Base-by-base conservation (phyloP, 495 filamentous ascomycete species). In the Rostrohypoxylon terebratum region DNA sequence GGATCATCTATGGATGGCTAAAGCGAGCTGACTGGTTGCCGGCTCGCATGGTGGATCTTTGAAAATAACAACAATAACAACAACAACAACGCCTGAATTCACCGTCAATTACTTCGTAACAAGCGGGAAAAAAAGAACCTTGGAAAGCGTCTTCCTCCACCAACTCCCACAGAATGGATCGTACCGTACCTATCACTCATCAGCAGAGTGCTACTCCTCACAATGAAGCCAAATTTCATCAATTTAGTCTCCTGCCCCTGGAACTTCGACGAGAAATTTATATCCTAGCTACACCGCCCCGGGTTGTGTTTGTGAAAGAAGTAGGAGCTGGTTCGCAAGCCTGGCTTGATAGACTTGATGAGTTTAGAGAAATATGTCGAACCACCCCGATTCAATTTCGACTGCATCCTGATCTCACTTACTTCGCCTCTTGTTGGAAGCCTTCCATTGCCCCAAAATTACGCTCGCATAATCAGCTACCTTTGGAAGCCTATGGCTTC, bases 281-380 rank as follows among this genome's bases (percentile, higher is more conserved):
- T 31, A 48, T 66, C 18, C 38, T 66, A 13, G 63, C 63, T 18
- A 66, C 63, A 59, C 63, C 63, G 54, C 16, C 63, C 4, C 53
- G 63, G 14, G 42, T 59, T 10, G 63, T 66, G 10, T 20, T 11
- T 1, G 53, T 66, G 16, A 3, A 40, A 1, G 53, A 58, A 13
- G 36, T 34, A 16, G 38, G 50, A 1, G 7, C 2, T 13, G 11
- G 48, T 4, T 18, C 21, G 14, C 38, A 50, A 11, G 40, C 57
- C 18, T 57, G 50, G 38, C 4, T 36, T 3, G 21, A 48, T 3
- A 14, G 20, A 8, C 20, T 14, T 40, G 42, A 34, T 1, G 23
- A 66, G 31, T 66, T 66, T 42, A n/a, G 1, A 20, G 63, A 66
- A 8, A 50, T 4, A 40, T 66, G 53, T 42, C 63, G 53, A 38